Base-by-base conservation (phyloP, 768 basidiomycete genomes). In the Lepiota venenata region DNA sequence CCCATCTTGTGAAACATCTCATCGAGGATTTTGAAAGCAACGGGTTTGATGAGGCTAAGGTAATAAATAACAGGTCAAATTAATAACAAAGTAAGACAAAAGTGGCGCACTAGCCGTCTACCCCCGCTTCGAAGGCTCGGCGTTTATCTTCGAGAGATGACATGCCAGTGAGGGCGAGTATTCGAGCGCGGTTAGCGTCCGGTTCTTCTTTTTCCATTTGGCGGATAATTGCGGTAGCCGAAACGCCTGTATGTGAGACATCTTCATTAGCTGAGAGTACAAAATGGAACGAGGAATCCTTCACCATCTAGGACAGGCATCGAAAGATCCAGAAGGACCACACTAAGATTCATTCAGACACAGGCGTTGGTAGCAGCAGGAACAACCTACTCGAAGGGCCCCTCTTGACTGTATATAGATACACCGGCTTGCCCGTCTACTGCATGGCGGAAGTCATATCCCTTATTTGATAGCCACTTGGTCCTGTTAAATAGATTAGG, bases 251-350 rank as follows among this genome's bases (percentile, higher is more conserved):
- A 36, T 15, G 35, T 2, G 15, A 4, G 10, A 39, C 21, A 25
- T 5, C 25, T 25, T 25, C 25, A 16, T 47, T 18, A 50, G 49
- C 16, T 7, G 7, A 49, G 40, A 18, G 15, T 47, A 49, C 29
- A 35, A 16, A 32, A 57, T 25, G 15, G 21, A 12, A 12, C 43
- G 37, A 18, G 43, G 22, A 25, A 25, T 25, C 27, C 47, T 74
- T 56, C 48, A 84, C 91, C 95, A 66, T 97, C 92, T 52, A 97
- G 80, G n/a, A 91, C 69, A 0, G 93, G 95, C 94, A 97, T 97
- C 1, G 91, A 93, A 52, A 97, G 72, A 68, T 97, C 94, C 56
- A 97, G 73, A 12, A 95, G 77, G 35, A 95, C 87, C 32, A 93
- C 82, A 57, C 93, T 95, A 61, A 25, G 46, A 48, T 56, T 57